Evolutionary conservation across 2,329 filamentous ascomycete genomes (phyloP).

Genomic region (Ophioceras dolichostomum): DNA sequence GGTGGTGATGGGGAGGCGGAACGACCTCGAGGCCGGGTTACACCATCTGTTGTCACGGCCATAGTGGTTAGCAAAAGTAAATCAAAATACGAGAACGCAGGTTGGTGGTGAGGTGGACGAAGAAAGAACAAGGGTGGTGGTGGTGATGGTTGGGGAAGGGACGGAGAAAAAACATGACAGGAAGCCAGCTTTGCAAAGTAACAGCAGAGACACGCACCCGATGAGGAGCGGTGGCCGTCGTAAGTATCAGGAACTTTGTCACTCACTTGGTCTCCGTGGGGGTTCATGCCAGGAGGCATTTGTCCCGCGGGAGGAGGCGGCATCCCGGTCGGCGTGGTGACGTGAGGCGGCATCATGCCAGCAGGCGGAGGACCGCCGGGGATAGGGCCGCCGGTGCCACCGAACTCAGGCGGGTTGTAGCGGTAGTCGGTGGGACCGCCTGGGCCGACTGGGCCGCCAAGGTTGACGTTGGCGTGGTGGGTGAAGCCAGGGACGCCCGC

Average conservation of each 20-base stretch:
- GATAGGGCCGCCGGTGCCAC: slow-evolving; percentile 25
- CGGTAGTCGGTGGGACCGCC: slow-evolving; percentile 23
- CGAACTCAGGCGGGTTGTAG: slow-evolving; percentile 30
- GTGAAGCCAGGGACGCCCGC: slow-evolving; percentile 16
- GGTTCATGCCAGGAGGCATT: neutral
- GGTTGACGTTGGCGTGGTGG: slow-evolving; percentile 22
- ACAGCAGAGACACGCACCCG: too few species aligned
- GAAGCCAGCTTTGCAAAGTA: too few species aligned
- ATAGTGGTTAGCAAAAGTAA: neutral
- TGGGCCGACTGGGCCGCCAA: too few species aligned
- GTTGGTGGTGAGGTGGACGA: neutral
- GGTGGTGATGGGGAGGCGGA: neutral
- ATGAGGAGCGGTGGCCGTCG: too few species aligned
- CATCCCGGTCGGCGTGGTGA: slow-evolving; percentile 5
- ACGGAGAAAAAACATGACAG: too few species aligned
- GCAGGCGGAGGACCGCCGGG: slow-evolving; percentile 17
- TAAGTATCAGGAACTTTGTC: too few species aligned
- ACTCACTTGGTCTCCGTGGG: slow-evolving; percentile 10
- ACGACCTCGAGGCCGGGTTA: slow-evolving; percentile 3
- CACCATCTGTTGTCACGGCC: slow-evolving; percentile 5
- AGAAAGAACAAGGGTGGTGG: neutral
- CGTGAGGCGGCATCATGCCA: slow-evolving; percentile 9
- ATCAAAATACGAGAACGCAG: neutral
- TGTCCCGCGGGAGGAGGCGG: slow-evolving; percentile 2
- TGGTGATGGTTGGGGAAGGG: neutral